Conservation (phyloP, 139 green algal genomes). For the Chlorella sp. region DNA sequence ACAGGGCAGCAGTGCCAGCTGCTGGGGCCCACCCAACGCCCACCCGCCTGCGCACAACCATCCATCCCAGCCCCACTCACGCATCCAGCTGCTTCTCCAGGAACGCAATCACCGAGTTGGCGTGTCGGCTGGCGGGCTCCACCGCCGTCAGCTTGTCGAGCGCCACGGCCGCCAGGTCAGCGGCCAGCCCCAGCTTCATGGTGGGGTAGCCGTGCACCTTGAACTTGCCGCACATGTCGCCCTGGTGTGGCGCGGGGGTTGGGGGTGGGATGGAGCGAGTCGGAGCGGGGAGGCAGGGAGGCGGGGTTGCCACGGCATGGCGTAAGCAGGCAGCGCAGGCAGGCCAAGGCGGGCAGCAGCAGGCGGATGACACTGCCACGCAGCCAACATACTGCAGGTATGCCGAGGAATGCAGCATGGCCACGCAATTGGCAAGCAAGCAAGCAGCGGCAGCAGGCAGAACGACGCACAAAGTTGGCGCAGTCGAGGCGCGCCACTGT, state of each 20-base stretch:
- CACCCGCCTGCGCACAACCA: neutral
- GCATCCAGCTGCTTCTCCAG: slow-evolving; percentile 21
- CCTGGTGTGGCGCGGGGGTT: too few species aligned
- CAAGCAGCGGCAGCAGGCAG: neutral
- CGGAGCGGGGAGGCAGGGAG: neutral
- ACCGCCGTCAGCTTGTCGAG: slow-evolving; percentile 7
- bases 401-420: too few species aligned
- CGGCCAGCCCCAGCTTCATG: slow-evolving; percentile 24
- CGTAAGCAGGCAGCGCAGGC: too few species aligned
- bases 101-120: slow-evolving; percentile 11
- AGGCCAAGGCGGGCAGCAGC: neutral
- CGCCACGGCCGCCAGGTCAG: neutral
- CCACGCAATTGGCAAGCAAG: neutral
- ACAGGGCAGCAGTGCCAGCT: too few species aligned
- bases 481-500: slow-evolving; percentile 63
- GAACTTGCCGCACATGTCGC: slow-evolving; percentile 44
- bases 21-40: too few species aligned
- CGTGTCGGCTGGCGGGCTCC: neutral
- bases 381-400: too few species aligned
- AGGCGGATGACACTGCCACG: neutral
- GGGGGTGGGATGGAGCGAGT: neutral
- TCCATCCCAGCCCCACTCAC: neutral
- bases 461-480: slow-evolving; percentile 42
- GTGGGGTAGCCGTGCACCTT: slow-evolving; percentile 47
- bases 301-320: too few species aligned